Evolutionary conservation across 108 stramenopile genomes (phyloP).

Genomic region (Nannochloropsis gaditana): DNA sequence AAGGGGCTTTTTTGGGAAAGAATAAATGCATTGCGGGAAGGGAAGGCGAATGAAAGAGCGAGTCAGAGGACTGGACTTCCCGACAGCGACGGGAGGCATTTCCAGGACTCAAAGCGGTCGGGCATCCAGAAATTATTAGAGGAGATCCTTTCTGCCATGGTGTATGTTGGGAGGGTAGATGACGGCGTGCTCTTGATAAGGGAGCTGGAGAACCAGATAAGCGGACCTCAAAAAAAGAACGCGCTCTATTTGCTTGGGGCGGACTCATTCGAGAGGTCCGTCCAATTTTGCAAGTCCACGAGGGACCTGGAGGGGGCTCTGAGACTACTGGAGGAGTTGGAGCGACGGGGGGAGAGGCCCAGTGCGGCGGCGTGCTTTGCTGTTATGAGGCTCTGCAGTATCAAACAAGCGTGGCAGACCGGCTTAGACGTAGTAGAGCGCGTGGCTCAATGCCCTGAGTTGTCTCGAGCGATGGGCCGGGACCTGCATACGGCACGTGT

Average conservation of each 20-base stretch:
- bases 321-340: not conserved
- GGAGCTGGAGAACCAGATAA: not conserved
- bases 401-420: not conserved
- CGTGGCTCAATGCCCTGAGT: not conserved
- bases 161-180: not conserved
- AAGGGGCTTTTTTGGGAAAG: not conserved
- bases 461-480: not conserved
- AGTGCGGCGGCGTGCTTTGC: not conserved
- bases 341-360: not conserved
- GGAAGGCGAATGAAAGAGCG: not conserved
- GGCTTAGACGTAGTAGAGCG: not conserved
- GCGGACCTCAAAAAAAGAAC: not conserved
- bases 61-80: not conserved
- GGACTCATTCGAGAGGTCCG: not conserved
- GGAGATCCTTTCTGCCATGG: not conserved
- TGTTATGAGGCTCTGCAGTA: not conserved
- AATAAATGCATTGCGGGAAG: not conserved
- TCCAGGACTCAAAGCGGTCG: not conserved
- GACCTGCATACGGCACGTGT: not conserved
- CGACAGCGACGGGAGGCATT: not conserved
- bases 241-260: not conserved
- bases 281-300: not conserved
- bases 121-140: not conserved
- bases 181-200: not conserved
- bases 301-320: conserved; percentile 7